Percentiles rank a stretch among this genome's conserved stretches.
Conservation (phyloP, 257 asterid genomes). For the Nicotiana otophora region DNA sequence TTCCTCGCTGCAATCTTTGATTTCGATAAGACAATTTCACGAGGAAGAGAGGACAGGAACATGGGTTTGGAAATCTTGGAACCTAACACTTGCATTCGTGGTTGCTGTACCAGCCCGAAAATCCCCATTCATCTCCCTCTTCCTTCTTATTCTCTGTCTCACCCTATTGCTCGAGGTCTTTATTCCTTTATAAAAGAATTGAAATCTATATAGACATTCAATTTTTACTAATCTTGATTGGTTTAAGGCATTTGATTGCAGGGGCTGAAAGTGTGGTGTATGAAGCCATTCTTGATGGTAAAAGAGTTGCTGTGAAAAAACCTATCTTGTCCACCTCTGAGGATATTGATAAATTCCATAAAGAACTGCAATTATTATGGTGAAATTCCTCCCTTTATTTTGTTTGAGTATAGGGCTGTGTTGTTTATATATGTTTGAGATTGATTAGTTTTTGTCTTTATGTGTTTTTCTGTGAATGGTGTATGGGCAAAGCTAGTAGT, state of each 20-base stretch:
- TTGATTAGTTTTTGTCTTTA: background rate
- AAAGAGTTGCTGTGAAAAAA: slow-evolving; percentile 74
- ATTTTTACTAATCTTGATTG: background rate
- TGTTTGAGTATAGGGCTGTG: background rate
- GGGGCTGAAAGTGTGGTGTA: slow-evolving; percentile 91
- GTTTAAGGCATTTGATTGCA: slow-evolving; percentile 17
- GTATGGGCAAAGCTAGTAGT: background rate
- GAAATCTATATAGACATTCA: background rate
- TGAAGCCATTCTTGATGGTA: slow-evolving; percentile 59
- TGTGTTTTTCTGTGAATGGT: background rate
- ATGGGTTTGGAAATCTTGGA: slow-evolving; percentile 62
- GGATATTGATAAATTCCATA: slow-evolving; percentile 72
- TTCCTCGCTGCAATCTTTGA: background rate
- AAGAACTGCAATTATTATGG: slow-evolving; percentile 68
- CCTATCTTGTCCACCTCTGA: slow-evolving; percentile 75
- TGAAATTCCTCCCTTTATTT: background rate
- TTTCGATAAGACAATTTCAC: background rate
- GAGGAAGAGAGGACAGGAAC: slow-evolving; percentile 6
- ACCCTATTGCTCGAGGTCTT: slow-evolving; percentile 80
- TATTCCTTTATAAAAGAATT: background rate
- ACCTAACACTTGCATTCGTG: slow-evolving; percentile 77
- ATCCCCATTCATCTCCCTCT: slow-evolving; percentile 83
- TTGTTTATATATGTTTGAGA: background rate
- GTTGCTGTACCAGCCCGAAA: slow-evolving; percentile 79
- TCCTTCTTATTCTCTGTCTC: slow-evolving; percentile 59